Percentiles rank a stretch among this genome's conserved stretches.
phyloP scores from a whole-genome alignment of 1,139 yeast genomes.

The Lodderomyces jiufengensis region DNA sequence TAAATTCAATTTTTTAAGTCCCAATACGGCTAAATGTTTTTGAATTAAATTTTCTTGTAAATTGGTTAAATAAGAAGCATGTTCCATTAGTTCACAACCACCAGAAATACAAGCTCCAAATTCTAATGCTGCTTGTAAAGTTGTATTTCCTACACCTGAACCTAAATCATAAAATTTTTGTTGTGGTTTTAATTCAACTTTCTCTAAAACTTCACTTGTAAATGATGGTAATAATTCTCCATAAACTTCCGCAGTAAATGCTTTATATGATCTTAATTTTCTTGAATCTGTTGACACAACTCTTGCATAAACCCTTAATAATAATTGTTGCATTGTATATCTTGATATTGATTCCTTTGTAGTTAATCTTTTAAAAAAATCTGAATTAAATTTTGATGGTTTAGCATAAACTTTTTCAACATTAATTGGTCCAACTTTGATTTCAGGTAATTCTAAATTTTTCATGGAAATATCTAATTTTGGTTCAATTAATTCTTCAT shows the following conservation, averaged over 20 bases:
- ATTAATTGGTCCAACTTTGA: slow-evolving; percentile 9
- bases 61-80: slow-evolving; percentile 68
- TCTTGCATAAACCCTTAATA: slow-evolving; percentile 71
- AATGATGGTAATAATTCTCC: slow-evolving; percentile 87
- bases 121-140: slow-evolving; percentile 84
- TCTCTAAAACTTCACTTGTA: slow-evolving; percentile 61
- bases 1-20: slow-evolving; percentile 55
- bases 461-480: slow-evolving; percentile 1
- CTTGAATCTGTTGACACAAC: slow-evolving; percentile 73
- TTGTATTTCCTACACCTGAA: slow-evolving; percentile 92
- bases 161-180: slow-evolving; percentile 80
- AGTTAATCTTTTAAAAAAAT: slow-evolving; percentile 31
- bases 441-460: slow-evolving; percentile 3
- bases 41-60: slow-evolving; percentile 57
- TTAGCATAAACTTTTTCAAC: slow-evolving; percentile 8
- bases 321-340: slow-evolving; percentile 60
- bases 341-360: slow-evolving; percentile 47
- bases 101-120: slow-evolving; percentile 73
- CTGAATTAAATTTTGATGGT: slow-evolving; percentile 21
- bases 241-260: slow-evolving; percentile 87
- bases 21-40: slow-evolving; percentile 59
- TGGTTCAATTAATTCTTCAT: neutral
- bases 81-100: slow-evolving; percentile 87
- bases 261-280: slow-evolving; percentile 67
- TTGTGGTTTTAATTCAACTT: slow-evolving; percentile 53